phyloP scores from a whole-genome alignment of 108 stramenopile genomes.

The Seminavis robusta region DNA sequence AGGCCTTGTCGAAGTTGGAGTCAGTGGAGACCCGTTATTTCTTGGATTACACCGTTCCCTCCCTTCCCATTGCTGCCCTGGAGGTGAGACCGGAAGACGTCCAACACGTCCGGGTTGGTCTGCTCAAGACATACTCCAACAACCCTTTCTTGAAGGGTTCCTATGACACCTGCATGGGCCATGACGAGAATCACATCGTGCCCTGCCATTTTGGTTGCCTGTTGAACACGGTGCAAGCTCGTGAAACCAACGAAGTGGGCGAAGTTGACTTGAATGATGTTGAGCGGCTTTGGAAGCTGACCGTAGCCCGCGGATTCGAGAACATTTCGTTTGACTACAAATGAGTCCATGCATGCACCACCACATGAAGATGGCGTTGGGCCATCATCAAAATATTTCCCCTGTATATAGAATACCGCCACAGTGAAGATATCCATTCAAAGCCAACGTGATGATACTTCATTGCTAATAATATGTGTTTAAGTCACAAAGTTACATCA shows the following conservation, averaged over 20 bases:
- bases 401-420: too few relatives aligned
- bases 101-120: conserved; percentile 57
- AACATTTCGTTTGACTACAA: too few relatives aligned
- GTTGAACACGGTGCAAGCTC: conserved; percentile 50
- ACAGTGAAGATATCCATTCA: too few relatives aligned
- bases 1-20: conserved; percentile 38
- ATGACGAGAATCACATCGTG: conserved; percentile 64
- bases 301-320: conserved; percentile 7
- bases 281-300: conserved; percentile 17
- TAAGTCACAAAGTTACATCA: too few relatives aligned
- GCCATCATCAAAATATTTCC: too few relatives aligned
- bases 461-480: too few relatives aligned
- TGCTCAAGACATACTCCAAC: conserved; percentile 41
- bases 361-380: too few relatives aligned
- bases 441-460: too few relatives aligned
- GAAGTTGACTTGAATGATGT: conserved; percentile 25
- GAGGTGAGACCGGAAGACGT: conserved; percentile 17
- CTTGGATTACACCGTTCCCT: conserved; percentile 70
- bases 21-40: conserved; percentile 50
- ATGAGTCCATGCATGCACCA: too few relatives aligned
- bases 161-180: conserved; percentile 60
- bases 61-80: conserved; percentile 31
- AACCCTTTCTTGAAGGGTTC: conserved; percentile 57
- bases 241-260: conserved; percentile 66
- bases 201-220: conserved; percentile 71